Evolutionary conservation across 305 asterid species (phyloP).

Genomic region (Solanum hybrid): DNA sequence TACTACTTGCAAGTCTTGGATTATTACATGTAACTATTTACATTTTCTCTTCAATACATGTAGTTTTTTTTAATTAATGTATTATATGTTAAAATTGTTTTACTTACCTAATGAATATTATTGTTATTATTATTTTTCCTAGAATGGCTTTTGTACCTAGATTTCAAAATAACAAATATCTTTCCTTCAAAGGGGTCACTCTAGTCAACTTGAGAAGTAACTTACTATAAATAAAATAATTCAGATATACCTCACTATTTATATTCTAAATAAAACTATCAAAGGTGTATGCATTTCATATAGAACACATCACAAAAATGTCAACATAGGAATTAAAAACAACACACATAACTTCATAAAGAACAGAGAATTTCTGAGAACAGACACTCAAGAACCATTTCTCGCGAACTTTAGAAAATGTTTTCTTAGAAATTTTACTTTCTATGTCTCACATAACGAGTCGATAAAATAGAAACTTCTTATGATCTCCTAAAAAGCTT

Average conservation of each 20-base stretch:
- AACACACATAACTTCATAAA: background rate
- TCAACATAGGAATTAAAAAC: background rate
- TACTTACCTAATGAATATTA: background rate
- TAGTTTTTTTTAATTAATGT: background rate
- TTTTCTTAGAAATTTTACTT: no score
- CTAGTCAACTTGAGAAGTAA: background rate
- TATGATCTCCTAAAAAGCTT: background rate
- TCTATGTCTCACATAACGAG: background rate
- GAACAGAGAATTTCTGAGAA: background rate
- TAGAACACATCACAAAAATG: background rate
- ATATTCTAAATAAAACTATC: background rate
- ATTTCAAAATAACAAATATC: background rate
- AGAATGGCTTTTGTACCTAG: background rate
- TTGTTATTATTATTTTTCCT: background rate
- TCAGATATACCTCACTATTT: background rate
- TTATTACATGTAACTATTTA: background rate
- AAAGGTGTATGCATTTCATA: background rate
- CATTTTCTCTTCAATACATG: background rate
- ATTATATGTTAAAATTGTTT: background rate
- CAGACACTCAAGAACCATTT: no score
- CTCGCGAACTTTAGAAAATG: no score
- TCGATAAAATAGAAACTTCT: background rate
- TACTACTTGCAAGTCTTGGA: background rate
- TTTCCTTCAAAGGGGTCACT: background rate
- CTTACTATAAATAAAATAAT: no score